Conservation (phyloP, 2,329 filamentous ascomycete species). For the Colletotrichum sansevieriae region DNA sequence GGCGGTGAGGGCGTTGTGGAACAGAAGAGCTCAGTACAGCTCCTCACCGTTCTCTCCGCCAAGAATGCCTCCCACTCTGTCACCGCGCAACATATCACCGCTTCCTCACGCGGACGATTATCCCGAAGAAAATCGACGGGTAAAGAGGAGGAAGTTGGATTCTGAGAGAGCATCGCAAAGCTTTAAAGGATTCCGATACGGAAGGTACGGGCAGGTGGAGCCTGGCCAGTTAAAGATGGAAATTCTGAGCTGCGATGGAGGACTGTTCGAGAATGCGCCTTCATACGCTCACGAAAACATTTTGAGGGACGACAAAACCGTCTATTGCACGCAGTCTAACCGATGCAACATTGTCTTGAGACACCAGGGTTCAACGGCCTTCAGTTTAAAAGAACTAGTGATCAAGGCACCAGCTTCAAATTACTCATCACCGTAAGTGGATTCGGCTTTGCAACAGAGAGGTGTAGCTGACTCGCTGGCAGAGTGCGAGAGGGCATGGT, state of each 20-base stretch:
- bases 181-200: constrained; percentile 79
- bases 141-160: constrained; percentile 80
- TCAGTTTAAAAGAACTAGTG: constrained; percentile 85
- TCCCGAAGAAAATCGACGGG: constrained; percentile 63
- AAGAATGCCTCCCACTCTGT: constrained; percentile 46
- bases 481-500: constrained; percentile 93
- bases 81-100: constrained; percentile 52
- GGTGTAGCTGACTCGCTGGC: constrained; percentile 40
- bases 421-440: constrained; percentile 88
- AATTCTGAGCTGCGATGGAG: constrained; percentile 89
- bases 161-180: constrained; percentile 66
- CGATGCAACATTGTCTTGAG: constrained; percentile 88
- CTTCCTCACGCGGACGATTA: constrained; percentile 54
- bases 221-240: constrained; percentile 87
- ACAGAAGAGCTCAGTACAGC: constrained; percentile 37
- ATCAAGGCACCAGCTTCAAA: constrained; percentile 85
- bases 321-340: constrained; percentile 92
- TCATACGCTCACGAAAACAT: constrained; percentile 83
- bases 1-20: constrained; percentile 40
- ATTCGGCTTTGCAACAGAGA: background rate
- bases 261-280: constrained; percentile 73
- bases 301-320: constrained; percentile 82
- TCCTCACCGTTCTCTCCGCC: constrained; percentile 44
- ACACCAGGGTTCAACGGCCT: constrained; percentile 84
- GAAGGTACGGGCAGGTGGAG: constrained; percentile 88